A percentile compares a stretch with the other conserved stretches of the same genome.
Evolutionary conservation across 495 filamentous ascomycete genomes (phyloP).

Genomic region (Apiosordaria backusii): DNA sequence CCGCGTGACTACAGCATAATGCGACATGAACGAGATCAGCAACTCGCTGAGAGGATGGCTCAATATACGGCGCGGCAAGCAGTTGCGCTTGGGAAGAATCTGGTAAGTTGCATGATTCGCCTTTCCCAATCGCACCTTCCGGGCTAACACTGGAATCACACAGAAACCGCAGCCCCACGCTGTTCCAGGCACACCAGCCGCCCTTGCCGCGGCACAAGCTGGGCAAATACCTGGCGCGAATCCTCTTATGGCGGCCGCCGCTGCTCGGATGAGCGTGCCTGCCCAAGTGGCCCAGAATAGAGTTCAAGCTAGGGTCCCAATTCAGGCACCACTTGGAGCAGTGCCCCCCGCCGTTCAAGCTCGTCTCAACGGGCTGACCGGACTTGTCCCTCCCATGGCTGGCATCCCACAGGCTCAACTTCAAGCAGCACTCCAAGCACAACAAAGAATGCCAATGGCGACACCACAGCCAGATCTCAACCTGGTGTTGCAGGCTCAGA

Average conservation of each 20-base stretch:
- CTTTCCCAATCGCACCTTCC: conserved; percentile 19
- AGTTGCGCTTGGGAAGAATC: conserved; percentile 44
- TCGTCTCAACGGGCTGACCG: conserved; percentile 37
- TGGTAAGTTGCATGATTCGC: conserved; percentile 43
- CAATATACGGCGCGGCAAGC: conserved; percentile 58
- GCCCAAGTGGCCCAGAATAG: conserved; percentile 37
- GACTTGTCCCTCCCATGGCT: conserved; percentile 57
- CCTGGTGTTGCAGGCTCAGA: conserved; percentile 53
- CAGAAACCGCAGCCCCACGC: conserved; percentile 39
- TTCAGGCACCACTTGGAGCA: conserved; percentile 42
- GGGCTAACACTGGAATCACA: conserved; percentile 27
- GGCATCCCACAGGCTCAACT: conserved; percentile 74
- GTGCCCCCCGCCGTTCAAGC: conserved; percentile 36
- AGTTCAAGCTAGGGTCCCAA: conserved; percentile 37
- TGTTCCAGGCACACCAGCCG: conserved; percentile 41
- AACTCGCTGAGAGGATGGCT: conserved; percentile 69
- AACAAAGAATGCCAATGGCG: conserved; percentile 61
- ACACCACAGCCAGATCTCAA: conserved; percentile 58
- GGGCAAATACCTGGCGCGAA: conserved; percentile 41
- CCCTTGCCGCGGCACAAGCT: conserved; percentile 29
- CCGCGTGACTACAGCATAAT: conserved; percentile 86
- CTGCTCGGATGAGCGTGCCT: conserved; percentile 31
- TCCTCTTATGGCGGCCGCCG: conserved; percentile 33
- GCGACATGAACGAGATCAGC: conserved; percentile 79
- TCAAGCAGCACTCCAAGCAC: conserved; percentile 51